Evolutionary conservation across 2,329 filamentous ascomycete genomes (phyloP).

Genomic region (Orbilia ellipsospora): DNA sequence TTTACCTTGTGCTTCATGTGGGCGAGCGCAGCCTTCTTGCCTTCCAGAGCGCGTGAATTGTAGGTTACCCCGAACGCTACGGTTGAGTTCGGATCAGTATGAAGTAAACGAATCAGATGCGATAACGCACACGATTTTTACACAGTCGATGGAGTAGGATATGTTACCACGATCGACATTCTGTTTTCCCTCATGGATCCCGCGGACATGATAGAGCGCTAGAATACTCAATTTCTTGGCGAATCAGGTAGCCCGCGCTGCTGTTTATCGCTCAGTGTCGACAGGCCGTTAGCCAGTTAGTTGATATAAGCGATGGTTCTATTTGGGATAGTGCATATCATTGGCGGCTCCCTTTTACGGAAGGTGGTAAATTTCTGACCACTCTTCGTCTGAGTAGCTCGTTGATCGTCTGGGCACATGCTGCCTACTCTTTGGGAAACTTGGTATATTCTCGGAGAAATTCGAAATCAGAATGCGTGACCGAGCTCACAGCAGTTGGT

Average conservation of each 20-base stretch:
- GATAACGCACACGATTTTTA: slow-evolving; percentile 18
- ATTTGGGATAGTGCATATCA: slow-evolving; percentile 46
- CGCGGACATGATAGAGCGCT: slow-evolving; percentile 8
- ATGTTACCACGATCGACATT: slow-evolving; percentile 27
- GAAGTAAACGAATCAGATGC: neutral
- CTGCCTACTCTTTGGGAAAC: slow-evolving; percentile 30
- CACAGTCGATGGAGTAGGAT: slow-evolving; percentile 8
- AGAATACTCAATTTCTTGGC: slow-evolving; percentile 12
- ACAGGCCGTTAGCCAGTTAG: slow-evolving; percentile 31
- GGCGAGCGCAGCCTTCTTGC: slow-evolving; percentile 12
- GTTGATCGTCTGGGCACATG: slow-evolving; percentile 34
- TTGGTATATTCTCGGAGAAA: slow-evolving; percentile 39
- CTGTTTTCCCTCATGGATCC: slow-evolving; percentile 9
- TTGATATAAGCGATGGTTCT: slow-evolving; percentile 28
- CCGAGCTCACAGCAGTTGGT: too few species aligned
- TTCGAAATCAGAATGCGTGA: slow-evolving; percentile 3
- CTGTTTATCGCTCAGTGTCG: slow-evolving; percentile 31
- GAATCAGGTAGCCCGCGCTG: slow-evolving; percentile 5
- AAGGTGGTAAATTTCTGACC: slow-evolving; percentile 26
- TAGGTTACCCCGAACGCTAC: neutral
- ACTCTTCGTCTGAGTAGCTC: slow-evolving; percentile 11
- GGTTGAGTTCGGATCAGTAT: too few species aligned
- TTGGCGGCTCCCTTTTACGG: slow-evolving; percentile 39
- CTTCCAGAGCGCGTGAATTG: slow-evolving; percentile 2
- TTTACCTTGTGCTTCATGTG: neutral